Base-by-base conservation (phyloP, 2,329 filamentous ascomycete genomes). In the Epichloe amarillans region DNA sequence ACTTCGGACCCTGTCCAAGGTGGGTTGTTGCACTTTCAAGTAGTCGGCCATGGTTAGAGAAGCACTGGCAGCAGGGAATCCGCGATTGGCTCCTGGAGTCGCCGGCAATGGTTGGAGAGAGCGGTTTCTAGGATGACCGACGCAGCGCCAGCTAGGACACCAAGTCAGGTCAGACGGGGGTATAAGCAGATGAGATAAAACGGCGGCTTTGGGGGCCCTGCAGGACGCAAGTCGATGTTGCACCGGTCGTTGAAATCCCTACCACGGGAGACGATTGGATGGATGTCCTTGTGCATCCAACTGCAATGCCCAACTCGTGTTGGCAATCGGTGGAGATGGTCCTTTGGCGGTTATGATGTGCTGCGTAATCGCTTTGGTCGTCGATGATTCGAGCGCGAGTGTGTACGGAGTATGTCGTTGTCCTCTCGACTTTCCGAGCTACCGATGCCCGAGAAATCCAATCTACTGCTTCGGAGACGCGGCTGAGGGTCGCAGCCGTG, bases 1-100 rank as follows among this genome's bases (percentile, higher is more conserved):
- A 50, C 56, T 54, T 44, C 60, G 59, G 41, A 65, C 50, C 45
- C 57, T 59, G 35, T 58, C 54, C 51, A 60, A 56, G 47, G 60
- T 54, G 63, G 64, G 63, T 52, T 57, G 55, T 47, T 62, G 58
- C 55, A 50, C 53, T 50, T 54, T 66, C 53, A 65, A 64, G 60
- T 64, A 64, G 59, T 61, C 54, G 52, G 51, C 53, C 49, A 55
- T 57, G 49, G 56, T 55, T 46, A 55, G 55, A 52, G 55, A 60
- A 55, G 58, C 59, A 57, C 56, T 57, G 56, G 62, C 40, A 42
- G 53, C 55, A 56, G 59, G 60, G 59, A 61, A 54, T 63, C 58
- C 60, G 63, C 59, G 62, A 60, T 60, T 63, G 57, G 65, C 60
- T 52, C 56, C 57, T 44, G 61, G 60, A 58, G 64, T 60, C 52